Evolutionary conservation across 768 basidiomycete species (phyloP).

Genomic region (Saitozyma podzolica): DNA sequence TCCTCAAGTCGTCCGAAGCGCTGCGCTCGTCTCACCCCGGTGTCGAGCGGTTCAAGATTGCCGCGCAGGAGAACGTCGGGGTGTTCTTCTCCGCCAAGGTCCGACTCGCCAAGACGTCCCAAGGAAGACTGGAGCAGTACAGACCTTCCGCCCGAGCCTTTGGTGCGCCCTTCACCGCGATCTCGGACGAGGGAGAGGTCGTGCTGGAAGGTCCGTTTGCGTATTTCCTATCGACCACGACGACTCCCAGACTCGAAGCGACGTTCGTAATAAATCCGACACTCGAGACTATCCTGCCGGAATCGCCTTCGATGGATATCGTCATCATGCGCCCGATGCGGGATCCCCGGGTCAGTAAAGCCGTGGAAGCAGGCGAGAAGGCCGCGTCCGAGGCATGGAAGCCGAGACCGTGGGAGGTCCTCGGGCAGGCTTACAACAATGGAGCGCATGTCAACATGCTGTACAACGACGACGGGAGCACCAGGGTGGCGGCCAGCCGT

Average conservation of each 20-base stretch:
- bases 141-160: constrained; percentile 56
- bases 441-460: constrained; percentile 68
- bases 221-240: constrained; percentile 79
- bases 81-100: constrained; percentile 69
- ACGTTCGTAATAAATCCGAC: constrained; percentile 75
- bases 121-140: constrained; percentile 61
- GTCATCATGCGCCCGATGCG: constrained; percentile 69
- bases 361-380: constrained; percentile 8
- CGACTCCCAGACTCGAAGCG: constrained; percentile 83
- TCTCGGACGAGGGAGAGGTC: constrained; percentile 22
- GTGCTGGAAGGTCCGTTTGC: constrained; percentile 73
- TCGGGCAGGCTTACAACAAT: constrained; percentile 72
- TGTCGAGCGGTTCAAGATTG: constrained; percentile 81
- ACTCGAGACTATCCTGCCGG: constrained; percentile 57
- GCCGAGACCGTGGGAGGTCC: constrained; percentile 59
- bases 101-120: constrained; percentile 59
- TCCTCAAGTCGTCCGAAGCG: constrained; percentile 65
- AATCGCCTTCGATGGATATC: constrained; percentile 64
- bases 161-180: constrained; percentile 37
- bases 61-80: constrained; percentile 71
- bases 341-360: constrained; percentile 21
- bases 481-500: neutral
- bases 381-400: constrained; percentile 33
- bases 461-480: constrained; percentile 54
- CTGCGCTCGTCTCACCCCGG: constrained; percentile 71